phyloP scores from a whole-genome alignment of 140 eudicot genomes.

The Stevia rebaudiana region DNA sequence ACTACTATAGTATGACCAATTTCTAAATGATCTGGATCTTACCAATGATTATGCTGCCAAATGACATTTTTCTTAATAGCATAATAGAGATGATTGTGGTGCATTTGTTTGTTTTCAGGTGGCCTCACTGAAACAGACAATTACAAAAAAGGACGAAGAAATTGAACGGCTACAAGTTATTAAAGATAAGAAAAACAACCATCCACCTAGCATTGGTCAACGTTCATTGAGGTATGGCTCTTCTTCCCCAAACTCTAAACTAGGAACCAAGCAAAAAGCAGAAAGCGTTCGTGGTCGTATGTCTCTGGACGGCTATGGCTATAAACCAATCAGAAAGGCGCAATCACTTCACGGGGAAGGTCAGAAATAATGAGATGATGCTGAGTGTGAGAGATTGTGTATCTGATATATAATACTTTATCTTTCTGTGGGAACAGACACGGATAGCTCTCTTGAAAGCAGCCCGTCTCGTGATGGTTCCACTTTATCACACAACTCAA shows the following conservation, averaged over 20 bases:
- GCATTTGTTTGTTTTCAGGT: conserved; percentile 39
- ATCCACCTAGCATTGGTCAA: conserved; percentile 12
- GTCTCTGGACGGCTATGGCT: conserved; percentile 32
- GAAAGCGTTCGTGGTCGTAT: conserved; percentile 29
- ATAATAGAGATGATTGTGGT: not conserved
- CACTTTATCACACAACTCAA: conserved; percentile 23
- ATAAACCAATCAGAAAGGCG: conserved; percentile 23
- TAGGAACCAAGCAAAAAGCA: conserved; percentile 21
- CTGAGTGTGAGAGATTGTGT: conserved; percentile 31
- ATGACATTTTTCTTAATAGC: not conserved
- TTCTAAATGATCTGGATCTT: no score
- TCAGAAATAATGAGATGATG: conserved; percentile 35
- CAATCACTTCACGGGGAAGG: conserved; percentile 35
- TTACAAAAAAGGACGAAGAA: conserved; percentile 83
- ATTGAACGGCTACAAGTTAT: conserved; percentile 55
- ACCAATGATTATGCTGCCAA: not conserved
- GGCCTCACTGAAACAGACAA: conserved; percentile 56
- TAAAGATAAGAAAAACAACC: conserved; percentile 37
- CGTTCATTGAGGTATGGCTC: conserved; percentile 41
- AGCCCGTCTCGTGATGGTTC: conserved; percentile 37
- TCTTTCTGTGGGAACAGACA: conserved; percentile 56
- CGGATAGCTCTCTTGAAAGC: conserved; percentile 41
- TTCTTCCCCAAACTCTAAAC: conserved; percentile 35
- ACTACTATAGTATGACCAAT: no score
- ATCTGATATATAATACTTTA: conserved; percentile 5